These are phyloP conservation scores for Linnemannia hyalina DNA, from an alignment of 192 early-diverging fungal genomes.

Conservation along the genomic window DNA sequence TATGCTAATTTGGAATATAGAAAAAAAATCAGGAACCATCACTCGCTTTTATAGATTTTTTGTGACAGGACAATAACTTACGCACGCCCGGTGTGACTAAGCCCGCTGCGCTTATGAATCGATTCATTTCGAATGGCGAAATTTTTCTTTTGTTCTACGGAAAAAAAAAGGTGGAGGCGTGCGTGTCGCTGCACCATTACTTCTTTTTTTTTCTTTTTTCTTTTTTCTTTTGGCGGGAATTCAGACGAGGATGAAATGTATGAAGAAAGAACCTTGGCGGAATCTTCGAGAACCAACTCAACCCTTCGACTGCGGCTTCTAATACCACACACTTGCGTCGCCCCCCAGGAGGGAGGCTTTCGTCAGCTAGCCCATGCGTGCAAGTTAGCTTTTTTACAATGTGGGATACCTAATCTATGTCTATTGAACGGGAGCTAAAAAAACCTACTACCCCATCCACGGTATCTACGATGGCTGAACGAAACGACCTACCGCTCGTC, in stretches of 20 bases:
- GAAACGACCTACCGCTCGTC: background rate
- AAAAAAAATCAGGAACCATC: background rate
- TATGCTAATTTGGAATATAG: background rate
- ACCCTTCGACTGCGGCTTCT: background rate
- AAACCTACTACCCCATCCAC: background rate
- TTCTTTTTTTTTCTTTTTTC: too few relatives aligned
- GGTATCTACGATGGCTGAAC: background rate
- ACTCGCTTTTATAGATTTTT: background rate
- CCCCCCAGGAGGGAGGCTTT: background rate
- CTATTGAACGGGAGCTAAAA: background rate
- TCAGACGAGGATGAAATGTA: background rate
- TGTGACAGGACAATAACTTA: background rate
- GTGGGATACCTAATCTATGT: background rate
- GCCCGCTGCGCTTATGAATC: background rate
- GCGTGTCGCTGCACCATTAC: background rate
- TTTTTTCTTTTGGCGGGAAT: background rate
- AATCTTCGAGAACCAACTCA: constrained; percentile 1
- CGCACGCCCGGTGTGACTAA: background rate
- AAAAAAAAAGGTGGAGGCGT: background rate
- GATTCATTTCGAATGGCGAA: background rate
- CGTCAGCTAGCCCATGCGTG: background rate
- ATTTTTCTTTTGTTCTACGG: background rate
- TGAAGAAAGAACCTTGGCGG: background rate
- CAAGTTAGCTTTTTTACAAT: background rate
- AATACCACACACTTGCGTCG: background rate